phyloP scores from a whole-genome alignment of 148 eudicot species.

The Vaccinium myrtillus region DNA sequence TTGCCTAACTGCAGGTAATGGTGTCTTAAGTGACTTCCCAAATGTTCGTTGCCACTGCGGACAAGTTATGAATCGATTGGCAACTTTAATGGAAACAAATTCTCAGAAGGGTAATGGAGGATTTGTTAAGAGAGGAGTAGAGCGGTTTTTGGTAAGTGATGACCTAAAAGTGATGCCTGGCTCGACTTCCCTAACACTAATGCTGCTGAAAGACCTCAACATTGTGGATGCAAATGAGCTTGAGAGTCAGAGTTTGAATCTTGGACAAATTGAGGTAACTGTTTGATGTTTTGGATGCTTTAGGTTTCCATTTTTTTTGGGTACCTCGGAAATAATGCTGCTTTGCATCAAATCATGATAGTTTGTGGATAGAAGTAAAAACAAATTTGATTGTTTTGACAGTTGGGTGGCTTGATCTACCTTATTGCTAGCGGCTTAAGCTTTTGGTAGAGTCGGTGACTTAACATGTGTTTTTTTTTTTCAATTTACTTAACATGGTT shows the following conservation, averaged over 20 bases:
- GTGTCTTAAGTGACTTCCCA: neutral
- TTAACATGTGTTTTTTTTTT: neutral
- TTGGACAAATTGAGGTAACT: neutral
- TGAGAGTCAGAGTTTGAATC: neutral
- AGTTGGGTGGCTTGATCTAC: neutral
- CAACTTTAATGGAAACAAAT: neutral
- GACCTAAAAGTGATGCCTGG: constrained; percentile 6
- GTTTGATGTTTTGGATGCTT: neutral
- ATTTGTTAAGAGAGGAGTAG: neutral
- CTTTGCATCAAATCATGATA: neutral
- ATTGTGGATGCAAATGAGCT: neutral
- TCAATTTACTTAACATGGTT: neutral
- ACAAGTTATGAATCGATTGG: neutral
- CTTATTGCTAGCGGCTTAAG: neutral
- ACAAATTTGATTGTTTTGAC: neutral
- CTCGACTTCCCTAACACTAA: neutral
- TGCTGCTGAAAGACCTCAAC: neutral
- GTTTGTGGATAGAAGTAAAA: neutral
- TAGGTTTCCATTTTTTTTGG: neutral
- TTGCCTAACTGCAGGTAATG: neutral
- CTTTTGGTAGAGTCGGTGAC: neutral
- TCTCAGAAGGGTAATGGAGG: neutral
- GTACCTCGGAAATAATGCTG: neutral
- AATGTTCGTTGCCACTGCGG: constrained; percentile 1
- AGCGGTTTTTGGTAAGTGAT: constrained; percentile 5